Evolutionary conservation across 1,284 basidiomycete genomes (phyloP).

Genomic region (Austropuccinia psidii): DNA sequence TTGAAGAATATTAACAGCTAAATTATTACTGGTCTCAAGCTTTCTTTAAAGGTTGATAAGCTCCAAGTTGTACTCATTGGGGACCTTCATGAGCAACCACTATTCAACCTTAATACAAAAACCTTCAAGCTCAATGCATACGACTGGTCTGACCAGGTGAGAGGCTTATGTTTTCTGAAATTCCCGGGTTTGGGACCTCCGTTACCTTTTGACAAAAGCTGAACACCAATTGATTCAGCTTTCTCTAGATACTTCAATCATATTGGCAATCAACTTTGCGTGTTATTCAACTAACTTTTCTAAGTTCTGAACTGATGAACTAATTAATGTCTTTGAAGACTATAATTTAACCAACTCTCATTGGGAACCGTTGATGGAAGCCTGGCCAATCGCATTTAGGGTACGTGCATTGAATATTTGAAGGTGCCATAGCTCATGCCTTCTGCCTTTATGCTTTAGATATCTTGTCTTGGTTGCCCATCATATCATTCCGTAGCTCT

Average conservation of each 20-base stretch:
- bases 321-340: constrained; percentile 46
- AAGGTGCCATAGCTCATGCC: background rate
- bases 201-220: too few relatives aligned
- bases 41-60: constrained; percentile 76
- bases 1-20: too few relatives aligned
- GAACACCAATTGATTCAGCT: constrained; percentile 53
- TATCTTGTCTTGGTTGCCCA: constrained; percentile 38
- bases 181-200: too few relatives aligned
- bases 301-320: background rate
- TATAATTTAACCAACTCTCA: constrained; percentile 98
- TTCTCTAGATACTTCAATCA: constrained; percentile 69
- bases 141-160: constrained; percentile 89
- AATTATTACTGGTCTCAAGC: too few relatives aligned
- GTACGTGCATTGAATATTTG: constrained; percentile 52
- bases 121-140: constrained; percentile 74
- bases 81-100: constrained; percentile 87
- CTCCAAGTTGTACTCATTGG: constrained; percentile 90
- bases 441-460: background rate
- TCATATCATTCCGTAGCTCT: constrained; percentile 37
- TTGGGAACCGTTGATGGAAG: constrained; percentile 99
- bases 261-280: constrained; percentile 66
- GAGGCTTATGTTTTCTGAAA: constrained; percentile 38
- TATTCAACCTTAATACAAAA: constrained; percentile 79
- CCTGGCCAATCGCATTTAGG: constrained; percentile 78
- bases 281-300: constrained; percentile 39